These are phyloP conservation scores for Zopfochytrium polystomum DNA, from an alignment of 371 early-diverging fungal genomes.

Conservation along the genomic window DNA sequence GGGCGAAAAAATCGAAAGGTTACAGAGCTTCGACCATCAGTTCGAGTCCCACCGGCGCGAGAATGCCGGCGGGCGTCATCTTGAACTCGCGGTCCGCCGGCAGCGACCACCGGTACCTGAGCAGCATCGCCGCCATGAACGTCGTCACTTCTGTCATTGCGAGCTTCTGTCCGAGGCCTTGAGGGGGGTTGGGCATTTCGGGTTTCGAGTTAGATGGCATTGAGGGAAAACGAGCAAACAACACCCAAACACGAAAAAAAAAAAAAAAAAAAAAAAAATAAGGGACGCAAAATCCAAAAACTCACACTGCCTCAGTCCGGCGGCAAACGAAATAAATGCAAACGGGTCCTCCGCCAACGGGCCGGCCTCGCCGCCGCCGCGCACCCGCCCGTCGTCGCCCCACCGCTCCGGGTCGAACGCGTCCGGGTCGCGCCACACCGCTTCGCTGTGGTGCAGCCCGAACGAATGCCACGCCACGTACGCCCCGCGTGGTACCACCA, in stretches of 20 bases:
- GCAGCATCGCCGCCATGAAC: constrained; percentile 4
- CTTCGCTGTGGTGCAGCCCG: background rate
- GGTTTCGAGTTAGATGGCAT: too few species aligned
- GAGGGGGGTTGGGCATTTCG: too few species aligned
- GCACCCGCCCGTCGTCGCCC: background rate
- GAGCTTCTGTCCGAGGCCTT: constrained; percentile 1
- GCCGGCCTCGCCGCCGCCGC: background rate
- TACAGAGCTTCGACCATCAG: background rate
- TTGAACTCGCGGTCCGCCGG: background rate
- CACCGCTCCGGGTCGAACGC: constrained; percentile 9
- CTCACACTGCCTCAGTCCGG: background rate
- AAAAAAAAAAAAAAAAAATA: too few species aligned
- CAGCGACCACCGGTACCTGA: background rate
- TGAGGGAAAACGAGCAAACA: too few species aligned
- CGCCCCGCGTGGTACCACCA: background rate
- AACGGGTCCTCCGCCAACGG: constrained; percentile 1
- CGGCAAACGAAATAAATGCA: background rate
- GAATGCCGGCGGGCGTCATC: constrained; percentile 3
- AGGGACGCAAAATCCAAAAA: too few species aligned
- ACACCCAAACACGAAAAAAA: too few species aligned
- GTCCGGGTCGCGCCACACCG: constrained; percentile 6
- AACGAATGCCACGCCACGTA: constrained; percentile 10
- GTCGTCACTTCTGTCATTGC: background rate
- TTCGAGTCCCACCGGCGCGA: background rate
- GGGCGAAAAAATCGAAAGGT: too few species aligned